Evolutionary conservation across 208 protist species (phyloP), one percentile per base, ranked within the genome.

Genomic region (Porcisia deanei): DNA sequence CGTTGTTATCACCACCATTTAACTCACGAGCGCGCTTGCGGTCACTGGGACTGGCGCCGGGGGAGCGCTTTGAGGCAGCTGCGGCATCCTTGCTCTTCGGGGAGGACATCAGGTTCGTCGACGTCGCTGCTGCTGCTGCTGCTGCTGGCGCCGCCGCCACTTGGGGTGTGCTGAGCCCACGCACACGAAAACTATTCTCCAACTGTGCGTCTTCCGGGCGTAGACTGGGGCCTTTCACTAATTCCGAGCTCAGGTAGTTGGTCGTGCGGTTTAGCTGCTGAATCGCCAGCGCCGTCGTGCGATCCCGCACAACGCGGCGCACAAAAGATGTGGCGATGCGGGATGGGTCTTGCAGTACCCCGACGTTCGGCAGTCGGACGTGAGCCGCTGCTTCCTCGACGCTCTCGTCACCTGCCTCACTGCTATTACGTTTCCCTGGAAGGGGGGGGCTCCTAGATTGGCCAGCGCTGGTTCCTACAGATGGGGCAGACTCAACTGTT

Each of bases 231-330:
- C 75, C 80, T 12, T 87, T 85, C 60, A 97, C 81, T 2, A 97
- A 73, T 14, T 58, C 75, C 34, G 75, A 80, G 66, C 89, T 95
- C 16, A 97, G 77, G 67, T 87, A 97, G 18, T 75, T 89, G 2
- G 93, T 97, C 34, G 85, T 88, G 54, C 94, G 79, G 66, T 97
- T 97, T 9, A 91, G 77, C 57, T 88, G 88, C 79, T 92, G 81
- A 43, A 97, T 89, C 22, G 84, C 88, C 30, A 86, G 54, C 18
- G 88, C 92, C 16, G 89, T 86, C 3, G 84, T 69, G 7, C 85
- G 87, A 64, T 92, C 79, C 25, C 72, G 60, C 37, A 94, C 90
- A 6, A 95, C 86, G 34, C 78, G 14, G 47, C 91, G 87, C 12
- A 92, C 82, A 54, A 84, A 85, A 1, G 83, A 84, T 12, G 61